Conservation (phyloP, 495 filamentous ascomycete species). For the Astrothelium macrocarpum region DNA sequence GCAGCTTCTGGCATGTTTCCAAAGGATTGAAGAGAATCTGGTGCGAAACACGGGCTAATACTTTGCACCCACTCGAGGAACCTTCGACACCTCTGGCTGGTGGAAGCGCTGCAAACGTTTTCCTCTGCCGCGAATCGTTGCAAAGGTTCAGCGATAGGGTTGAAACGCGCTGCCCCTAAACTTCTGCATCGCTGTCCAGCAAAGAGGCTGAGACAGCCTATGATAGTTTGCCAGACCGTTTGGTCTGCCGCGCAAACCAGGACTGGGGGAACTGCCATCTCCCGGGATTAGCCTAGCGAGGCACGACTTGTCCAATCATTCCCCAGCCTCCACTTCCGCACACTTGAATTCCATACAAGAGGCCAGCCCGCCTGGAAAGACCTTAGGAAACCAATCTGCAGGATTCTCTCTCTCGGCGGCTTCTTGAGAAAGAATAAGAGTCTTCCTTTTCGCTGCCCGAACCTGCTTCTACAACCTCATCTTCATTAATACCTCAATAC, state of each 20-base stretch:
- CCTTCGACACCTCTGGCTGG: neutral
- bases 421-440: neutral
- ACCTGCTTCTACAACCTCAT: neutral
- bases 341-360: conserved; percentile 5
- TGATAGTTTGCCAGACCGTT: conserved; percentile 5
- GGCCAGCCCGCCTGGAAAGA: neutral
- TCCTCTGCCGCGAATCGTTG: neutral
- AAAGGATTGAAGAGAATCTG: neutral
- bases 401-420: conserved; percentile 2
- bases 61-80: conserved; percentile 1
- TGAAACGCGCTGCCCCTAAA: conserved; percentile 4
- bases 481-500: neutral
- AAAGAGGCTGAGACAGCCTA: conserved; percentile 7
- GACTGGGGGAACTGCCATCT: conserved; percentile 6
- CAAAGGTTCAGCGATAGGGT: neutral
- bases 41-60: neutral
- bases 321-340: neutral
- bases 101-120: conserved; percentile 7
- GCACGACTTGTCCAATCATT: neutral
- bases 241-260: conserved; percentile 5
- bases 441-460: neutral
- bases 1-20: neutral
- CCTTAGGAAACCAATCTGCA: neutral
- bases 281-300: neutral
- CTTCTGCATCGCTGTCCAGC: neutral